phyloP scores from a whole-genome alignment of 148 eudicot genomes.

The Fagopyrum tataricum region DNA sequence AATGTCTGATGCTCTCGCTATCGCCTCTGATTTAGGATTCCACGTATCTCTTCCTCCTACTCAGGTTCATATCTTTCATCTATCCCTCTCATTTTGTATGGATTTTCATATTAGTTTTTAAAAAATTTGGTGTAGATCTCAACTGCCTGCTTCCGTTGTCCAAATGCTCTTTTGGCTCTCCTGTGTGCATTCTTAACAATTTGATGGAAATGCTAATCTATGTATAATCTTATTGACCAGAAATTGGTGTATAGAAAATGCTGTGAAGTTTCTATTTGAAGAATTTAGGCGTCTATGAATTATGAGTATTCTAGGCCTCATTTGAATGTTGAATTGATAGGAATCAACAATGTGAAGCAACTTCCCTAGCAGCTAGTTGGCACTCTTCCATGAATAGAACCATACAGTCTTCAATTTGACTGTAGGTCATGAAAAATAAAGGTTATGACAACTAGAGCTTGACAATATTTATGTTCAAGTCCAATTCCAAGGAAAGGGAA shows the following conservation, averaged over 20 bases:
- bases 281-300: neutral
- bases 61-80: slow-evolving; percentile 31
- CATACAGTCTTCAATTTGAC: neutral
- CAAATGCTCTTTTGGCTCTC: neutral
- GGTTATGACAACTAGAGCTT: neutral
- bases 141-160: neutral
- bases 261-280: neutral
- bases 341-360: neutral
- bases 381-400: neutral
- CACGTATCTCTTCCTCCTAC: slow-evolving; percentile 35
- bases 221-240: neutral
- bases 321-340: neutral
- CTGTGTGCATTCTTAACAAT: neutral
- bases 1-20: slow-evolving; percentile 66
- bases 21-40: slow-evolving; percentile 64
- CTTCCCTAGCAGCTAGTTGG: neutral
- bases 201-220: neutral
- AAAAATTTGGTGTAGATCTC: slow-evolving; percentile 10
- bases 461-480: neutral
- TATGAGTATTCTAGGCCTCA: neutral
- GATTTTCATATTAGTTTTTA: neutral
- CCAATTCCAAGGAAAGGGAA: neutral
- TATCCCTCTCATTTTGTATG: neutral
- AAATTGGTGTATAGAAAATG: neutral
- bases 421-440: neutral